Evolutionary conservation across 2,329 filamentous ascomycete genomes (phyloP), one percentile per base, ranked within the genome.

Genomic region (Acrocalymma vagum): DNA sequence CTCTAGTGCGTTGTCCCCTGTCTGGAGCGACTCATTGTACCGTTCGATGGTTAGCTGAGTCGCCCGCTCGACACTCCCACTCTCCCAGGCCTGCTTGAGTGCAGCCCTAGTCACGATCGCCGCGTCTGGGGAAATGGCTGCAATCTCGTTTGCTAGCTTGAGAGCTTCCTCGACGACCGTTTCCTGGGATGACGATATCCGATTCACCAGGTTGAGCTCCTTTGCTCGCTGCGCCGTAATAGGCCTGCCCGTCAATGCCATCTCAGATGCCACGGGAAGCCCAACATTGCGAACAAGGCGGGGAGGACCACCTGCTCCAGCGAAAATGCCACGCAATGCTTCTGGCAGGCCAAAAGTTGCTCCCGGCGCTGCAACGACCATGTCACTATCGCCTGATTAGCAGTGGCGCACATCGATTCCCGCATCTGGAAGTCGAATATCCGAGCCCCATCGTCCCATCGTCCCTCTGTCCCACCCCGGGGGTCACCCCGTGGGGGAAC

Each of bases 321-420:
- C 77, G 23, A 74, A 79, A 21, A 82, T 72, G n/a, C 79, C 79
- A 13, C 78, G 73, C 38, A 76, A 73, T 3, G 76, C 78, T 62
- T 82, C 79, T 8, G 79, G 78, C 7, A 82, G 69, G 1, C 72
- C 77, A 42, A 82, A 82, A 0, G 65, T 73, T 5, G 79, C 78
- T 4, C 69, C 72, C 1, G 77, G 74, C 0, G 76, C 74, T 2
- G 79, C 79, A 7, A 82, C 69, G 4, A 81, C 75, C 58, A 83
- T 67, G 48, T 81, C 78, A 44, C 76, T 74, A 38, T 3, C 6
- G 13, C 6, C 2, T 11, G 11, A 31, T 64, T 42, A 58, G 49
- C 30, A 34, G 2, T 17, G 22, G 3, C 9, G 11, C 20, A 6
- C 25, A 16, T 14, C n/a, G 7, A 8, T 8, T 6, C 10, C 9